Evolutionary conservation across 176 grass and related monocot species (phyloP).

Genomic region (Bromus sterilis): DNA sequence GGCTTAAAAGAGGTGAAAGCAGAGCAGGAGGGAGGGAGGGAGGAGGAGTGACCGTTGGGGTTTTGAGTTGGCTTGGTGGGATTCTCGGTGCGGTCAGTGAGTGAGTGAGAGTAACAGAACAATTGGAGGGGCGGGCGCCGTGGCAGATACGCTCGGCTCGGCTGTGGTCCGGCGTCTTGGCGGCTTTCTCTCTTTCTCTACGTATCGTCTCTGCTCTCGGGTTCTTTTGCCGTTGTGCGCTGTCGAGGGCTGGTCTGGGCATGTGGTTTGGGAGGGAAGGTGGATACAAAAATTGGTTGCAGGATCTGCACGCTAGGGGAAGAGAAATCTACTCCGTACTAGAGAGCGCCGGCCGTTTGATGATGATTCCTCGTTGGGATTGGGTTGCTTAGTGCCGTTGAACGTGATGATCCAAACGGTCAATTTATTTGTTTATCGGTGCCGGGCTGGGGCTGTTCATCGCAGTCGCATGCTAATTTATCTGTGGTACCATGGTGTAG

Average conservation of each 20-base stretch:
- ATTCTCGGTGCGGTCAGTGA: background rate
- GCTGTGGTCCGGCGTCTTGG: background rate
- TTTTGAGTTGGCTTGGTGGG: constrained; percentile 45
- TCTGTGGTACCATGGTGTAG: too few relatives aligned
- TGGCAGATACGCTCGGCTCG: background rate
- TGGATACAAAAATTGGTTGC: background rate
- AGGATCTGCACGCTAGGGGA: background rate
- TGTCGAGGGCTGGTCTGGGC: background rate
- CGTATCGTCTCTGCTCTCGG: background rate
- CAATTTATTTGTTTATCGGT: background rate
- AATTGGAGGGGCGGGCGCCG: background rate
- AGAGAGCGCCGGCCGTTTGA: background rate
- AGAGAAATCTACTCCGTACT: background rate
- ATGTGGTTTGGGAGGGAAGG: constrained; percentile 7
- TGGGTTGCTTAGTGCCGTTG: background rate
- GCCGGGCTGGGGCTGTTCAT: background rate
- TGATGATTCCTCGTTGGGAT: background rate
- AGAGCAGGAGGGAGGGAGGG: background rate
- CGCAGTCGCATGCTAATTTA: too few relatives aligned
- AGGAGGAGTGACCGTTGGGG: constrained; percentile 46
- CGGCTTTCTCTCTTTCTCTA: constrained; percentile 2
- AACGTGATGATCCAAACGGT: background rate
- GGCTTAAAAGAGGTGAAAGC: constrained; percentile 43
- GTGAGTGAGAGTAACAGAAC: background rate
- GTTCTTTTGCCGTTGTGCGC: constrained; percentile 11